Percentiles rank a stretch among this genome's conserved stretches.
Evolutionary conservation across 192 early-diverging fungal genomes (phyloP).

Genomic region (Lobosporangium transversale): DNA sequence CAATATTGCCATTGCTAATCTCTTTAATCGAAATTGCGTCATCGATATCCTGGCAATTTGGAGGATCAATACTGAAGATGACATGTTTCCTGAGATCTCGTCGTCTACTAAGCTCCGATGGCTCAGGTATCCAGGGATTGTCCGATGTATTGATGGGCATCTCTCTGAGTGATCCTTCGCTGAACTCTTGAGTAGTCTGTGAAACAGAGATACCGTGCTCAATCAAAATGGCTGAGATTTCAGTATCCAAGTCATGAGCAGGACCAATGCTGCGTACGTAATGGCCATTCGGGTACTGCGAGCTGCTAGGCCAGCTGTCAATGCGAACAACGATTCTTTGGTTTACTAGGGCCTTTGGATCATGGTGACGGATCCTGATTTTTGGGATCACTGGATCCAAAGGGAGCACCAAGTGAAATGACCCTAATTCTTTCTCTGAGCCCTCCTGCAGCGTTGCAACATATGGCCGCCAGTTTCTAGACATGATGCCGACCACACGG

Average conservation of each 20-base stretch:
- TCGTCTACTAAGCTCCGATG: conserved; percentile 36
- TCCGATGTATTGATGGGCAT: conserved; percentile 68
- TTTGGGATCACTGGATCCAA: conserved; percentile 75
- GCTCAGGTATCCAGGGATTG: conserved; percentile 64
- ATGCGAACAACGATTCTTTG: conserved; percentile 79
- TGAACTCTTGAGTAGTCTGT: conserved; percentile 75
- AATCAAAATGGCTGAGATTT: conserved; percentile 80
- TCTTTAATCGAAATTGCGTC: conserved; percentile 76
- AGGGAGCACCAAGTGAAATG: conserved; percentile 72
- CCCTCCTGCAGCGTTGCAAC: conserved; percentile 81
- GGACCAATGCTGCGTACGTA: conserved; percentile 76
- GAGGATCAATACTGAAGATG: conserved; percentile 79
- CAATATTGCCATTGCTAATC: conserved; percentile 57
- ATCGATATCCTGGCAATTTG: conserved; percentile 83
- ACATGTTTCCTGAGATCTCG: conserved; percentile 50
- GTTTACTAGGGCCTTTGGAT: conserved; percentile 62
- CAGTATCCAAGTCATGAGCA: conserved; percentile 72
- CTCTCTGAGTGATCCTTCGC: conserved; percentile 68
- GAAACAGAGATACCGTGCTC: conserved; percentile 82
- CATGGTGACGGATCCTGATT: conserved; percentile 76
- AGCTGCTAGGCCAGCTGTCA: conserved; percentile 74
- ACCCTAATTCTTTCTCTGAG: conserved; percentile 56
- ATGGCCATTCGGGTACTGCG: conserved; percentile 82
- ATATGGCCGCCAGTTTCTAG: conserved; percentile 79
- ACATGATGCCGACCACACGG: conserved; percentile 68